Evolutionary conservation across 2,329 filamentous ascomycete species (phyloP), one percentile per base, ranked within the genome.

Genomic region (Aspergillus arachidicola): DNA sequence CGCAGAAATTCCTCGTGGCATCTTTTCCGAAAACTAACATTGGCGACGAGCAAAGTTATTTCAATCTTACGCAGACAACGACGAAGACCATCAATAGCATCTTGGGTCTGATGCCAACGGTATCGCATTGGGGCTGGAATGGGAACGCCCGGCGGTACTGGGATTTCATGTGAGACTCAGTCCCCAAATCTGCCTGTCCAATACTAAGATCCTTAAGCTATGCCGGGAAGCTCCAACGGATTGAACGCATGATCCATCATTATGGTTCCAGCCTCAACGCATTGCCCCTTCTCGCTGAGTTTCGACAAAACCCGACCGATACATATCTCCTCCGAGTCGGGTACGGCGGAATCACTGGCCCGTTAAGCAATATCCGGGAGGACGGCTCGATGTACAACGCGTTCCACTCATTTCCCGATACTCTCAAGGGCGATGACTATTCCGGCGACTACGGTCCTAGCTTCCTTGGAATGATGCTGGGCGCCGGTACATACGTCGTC

Each of bases 41-140:
- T n/a, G 19, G 19, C 11, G 6, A 4, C n/a, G 28, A 50, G 30
- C 41, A 11, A 50, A 72, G 69, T 56, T 83, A 86, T 68, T 88
- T 88, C 69, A 81, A 81, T 2, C 77, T 83, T 54, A 73, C 73
- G 0, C 69, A 69, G 0, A 84, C 84, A 0, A 79, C 77, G 0
- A 71, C 71, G 1, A 87, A 87, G 66, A 83, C 89, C 0, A 76
- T 88, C 53, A 78, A 83, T 60, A 84, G 82, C 26, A 84, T 88
- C 4, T 70, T 85, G 1, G 86, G 83, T 0, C 88, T 84, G 65
- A 86, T 82, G 78, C 85, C 86, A 0, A 85, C 84, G 0, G 82
- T 88, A 0, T 78, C 85, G 0, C 86, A 88, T 65, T 88, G 86
- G 86, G 86, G 84, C 3, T 88, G 83, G 83, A 87, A 88, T 58